Evolutionary conservation across 257 asterid genomes (phyloP), one percentile per base, ranked within the genome.

Genomic region (Rhazya stricta): DNA sequence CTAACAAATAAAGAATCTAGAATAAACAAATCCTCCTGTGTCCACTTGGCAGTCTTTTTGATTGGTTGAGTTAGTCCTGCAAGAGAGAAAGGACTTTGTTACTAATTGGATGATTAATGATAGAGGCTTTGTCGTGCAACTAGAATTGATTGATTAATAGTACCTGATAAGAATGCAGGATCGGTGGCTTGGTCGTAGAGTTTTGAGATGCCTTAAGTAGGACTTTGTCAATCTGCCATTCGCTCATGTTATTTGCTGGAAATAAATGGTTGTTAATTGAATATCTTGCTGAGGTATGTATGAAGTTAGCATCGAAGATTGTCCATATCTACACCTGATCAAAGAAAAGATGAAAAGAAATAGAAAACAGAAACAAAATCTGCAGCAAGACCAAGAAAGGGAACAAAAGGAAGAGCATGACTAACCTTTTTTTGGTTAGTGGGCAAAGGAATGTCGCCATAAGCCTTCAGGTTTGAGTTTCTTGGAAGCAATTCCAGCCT

Each of bases 251-350:
- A 66, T 78, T 72, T 66, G 84, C 69, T 48, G 71, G 80, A 79
- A 66, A 77, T 74, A 18, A 79, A 77, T 74, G 48, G 77, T 66
- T 71, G 81, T 79, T 57, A 70, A 6, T 7, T 63, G 76, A 48
- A 58, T 32, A 45, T 60, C 79, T 78, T 74, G 83, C 67, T 81
- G 23, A 41, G 61, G 80, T 68, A n/a, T 71, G 81, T 83, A 80
- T 72, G 78, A 78, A 83, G 88, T 92, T 84, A 88, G 92, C 57
- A 80, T 79, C 86, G 48, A 70, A 68, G 76, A n/a, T 19, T 60
- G 76, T 79, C 73, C 75, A 71, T 91, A 84, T 91, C 83, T 85
- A 88, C 91, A 88, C 89, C 98, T 93, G 96, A 74, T 80, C 58
- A 81, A 79, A 78, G 77, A 61, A 83, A 65, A 81, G 61, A 58